These are phyloP conservation scores for Cyberlindnera subsufficiens DNA, from an alignment of 805 yeast species.

Conservation along the genomic window DNA sequence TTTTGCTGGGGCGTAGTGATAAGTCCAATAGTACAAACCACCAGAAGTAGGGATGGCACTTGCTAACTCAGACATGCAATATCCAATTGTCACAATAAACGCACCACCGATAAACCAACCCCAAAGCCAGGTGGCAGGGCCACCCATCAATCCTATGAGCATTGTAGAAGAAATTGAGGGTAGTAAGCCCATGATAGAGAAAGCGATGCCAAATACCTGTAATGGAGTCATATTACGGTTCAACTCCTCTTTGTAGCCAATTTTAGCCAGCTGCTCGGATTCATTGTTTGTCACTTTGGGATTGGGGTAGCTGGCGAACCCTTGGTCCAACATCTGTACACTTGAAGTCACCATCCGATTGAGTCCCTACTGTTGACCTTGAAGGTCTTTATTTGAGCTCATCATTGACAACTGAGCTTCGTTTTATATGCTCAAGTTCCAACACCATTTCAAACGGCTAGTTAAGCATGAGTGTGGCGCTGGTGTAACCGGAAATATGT, in stretches of 20 bases:
- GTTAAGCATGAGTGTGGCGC: too few relatives aligned
- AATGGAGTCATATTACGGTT: slow-evolving; percentile 49
- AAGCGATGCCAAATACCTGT: slow-evolving; percentile 62
- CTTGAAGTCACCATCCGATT: too few relatives aligned
- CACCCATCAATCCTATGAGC: slow-evolving; percentile 39
- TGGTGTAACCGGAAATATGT: too few relatives aligned
- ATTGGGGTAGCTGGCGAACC: too few relatives aligned
- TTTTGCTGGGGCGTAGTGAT: slow-evolving; percentile 52
- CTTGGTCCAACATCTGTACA: too few relatives aligned
- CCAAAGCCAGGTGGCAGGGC: slow-evolving; percentile 59
- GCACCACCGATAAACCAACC: slow-evolving; percentile 60
- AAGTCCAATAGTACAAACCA: slow-evolving; percentile 65
- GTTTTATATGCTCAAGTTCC: too few relatives aligned
- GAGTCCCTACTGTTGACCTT: too few relatives aligned
- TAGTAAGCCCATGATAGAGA: slow-evolving; percentile 57
- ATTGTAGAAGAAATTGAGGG: slow-evolving; percentile 53
- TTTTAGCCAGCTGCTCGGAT: slow-evolving; percentile 15
- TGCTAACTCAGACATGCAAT: slow-evolving; percentile 59
- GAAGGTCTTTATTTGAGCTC: too few relatives aligned
- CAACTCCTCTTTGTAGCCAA: slow-evolving; percentile 64
- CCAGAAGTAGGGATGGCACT: slow-evolving; percentile 71
- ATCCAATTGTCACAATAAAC: slow-evolving; percentile 56
- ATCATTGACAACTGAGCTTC: too few relatives aligned
- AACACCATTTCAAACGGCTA: too few relatives aligned
- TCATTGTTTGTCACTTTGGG: slow-evolving; percentile 8